These are phyloP conservation scores for Edaphochlamys debaryana DNA, from an alignment of 139 green algal genomes.

Conservation along the genomic window DNA sequence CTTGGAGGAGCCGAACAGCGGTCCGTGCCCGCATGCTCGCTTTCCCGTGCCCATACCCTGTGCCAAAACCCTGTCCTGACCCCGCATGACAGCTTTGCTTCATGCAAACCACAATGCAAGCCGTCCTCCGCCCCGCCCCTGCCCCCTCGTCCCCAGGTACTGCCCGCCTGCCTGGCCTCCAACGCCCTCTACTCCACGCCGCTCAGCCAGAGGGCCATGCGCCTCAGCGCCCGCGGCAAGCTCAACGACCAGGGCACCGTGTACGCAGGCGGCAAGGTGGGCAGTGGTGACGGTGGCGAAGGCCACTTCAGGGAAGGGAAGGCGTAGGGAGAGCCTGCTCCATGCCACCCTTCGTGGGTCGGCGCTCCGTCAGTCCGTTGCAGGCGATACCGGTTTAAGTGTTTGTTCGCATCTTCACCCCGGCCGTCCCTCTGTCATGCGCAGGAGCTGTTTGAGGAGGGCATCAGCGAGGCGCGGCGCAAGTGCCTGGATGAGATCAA, in stretches of 20 bases:
- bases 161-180: conserved; percentile 48
- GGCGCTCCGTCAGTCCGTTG: too few relatives aligned
- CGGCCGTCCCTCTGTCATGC: background rate
- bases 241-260: conserved; percentile 61
- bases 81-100: too few relatives aligned
- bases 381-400: too few relatives aligned
- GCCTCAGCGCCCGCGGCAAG: conserved; percentile 47
- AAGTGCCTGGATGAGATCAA: conserved; percentile 44
- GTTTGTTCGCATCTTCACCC: background rate
- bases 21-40: too few relatives aligned
- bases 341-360: too few relatives aligned
- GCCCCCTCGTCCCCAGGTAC: background rate
- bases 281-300: background rate
- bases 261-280: conserved; percentile 56
- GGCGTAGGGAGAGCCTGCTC: too few relatives aligned
- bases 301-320: background rate
- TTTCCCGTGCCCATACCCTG: too few relatives aligned
- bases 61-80: too few relatives aligned
- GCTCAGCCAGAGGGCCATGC: conserved; percentile 55
- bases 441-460: conserved; percentile 57
- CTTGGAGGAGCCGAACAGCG: too few relatives aligned
- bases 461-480: conserved; percentile 49
- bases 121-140: too few relatives aligned
- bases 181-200: conserved; percentile 58
- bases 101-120: too few relatives aligned